Evolutionary conservation across 192 early-diverging fungal species (phyloP), one percentile per base, ranked within the genome.

Genomic region (Allomyces arbusculus): DNA sequence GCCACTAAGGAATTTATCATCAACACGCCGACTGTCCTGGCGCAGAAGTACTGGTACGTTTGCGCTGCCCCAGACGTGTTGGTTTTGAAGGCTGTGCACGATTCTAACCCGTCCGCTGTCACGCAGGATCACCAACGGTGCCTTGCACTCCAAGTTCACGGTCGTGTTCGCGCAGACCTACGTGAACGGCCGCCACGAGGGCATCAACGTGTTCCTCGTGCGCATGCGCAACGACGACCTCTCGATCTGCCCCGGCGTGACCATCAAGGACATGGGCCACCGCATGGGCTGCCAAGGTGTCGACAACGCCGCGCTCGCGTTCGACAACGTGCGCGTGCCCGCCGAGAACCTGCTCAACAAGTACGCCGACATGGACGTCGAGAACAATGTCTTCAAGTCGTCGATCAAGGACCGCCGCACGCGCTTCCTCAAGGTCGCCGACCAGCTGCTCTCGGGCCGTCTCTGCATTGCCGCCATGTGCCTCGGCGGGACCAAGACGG

Each of bases 91-190:
- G n/a, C n/a, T n/a, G n/a, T n/a, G n/a, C n/a, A n/a, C 33, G 33
- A 40, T 40, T 40, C 33, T 40, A 8, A 40, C 33, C 5, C 33
- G 33, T 7, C 8, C 33, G 4, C 7, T 7, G 4, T 40, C 3
- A 7, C 1, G 20, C 50, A 87, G 87, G 87, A 89, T 89, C 69
- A 89, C 87, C 65, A 89, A 89, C 73, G 86, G 77, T 19, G 79
- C 82, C 67, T 72, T 85, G 16, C 84, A 89, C 75, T 80, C 84
- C 71, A 86, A 86, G 72, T 87, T 80, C 78, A 68, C 75, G 62
- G 65, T 84, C 65, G 87, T 89, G 8, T 89, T 89, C 77, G 87
- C 87, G 16, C 87, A 89, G 71, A 83, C 82, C n/a, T 76, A 73
- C 64, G 79, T 89, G 28, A 68, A 73, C 64, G 86, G 86, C 66